Percentiles rank a stretch among this genome's conserved stretches.
Evolutionary conservation across 495 filamentous ascomycete species (phyloP).

Genomic region (Annulohypoxylon nitens): DNA sequence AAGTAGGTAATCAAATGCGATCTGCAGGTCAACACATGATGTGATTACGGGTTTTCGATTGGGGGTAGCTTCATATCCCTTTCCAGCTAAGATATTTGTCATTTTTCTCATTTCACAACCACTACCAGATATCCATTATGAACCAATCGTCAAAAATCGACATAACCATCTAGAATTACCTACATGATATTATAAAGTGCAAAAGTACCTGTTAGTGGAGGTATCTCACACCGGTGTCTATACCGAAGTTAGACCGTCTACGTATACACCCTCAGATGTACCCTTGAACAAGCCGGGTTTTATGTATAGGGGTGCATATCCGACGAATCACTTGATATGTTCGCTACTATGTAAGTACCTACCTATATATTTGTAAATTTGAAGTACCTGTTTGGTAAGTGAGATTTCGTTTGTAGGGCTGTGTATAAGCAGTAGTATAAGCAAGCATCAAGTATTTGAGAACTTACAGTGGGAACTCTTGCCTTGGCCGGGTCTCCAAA

Average conservation of each 20-base stretch:
- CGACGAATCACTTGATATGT: constrained; percentile 30
- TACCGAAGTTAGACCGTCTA: constrained; percentile 14
- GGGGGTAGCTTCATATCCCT: constrained; percentile 10
- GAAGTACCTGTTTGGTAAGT: background rate
- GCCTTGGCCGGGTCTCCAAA: background rate
- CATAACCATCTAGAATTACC: background rate
- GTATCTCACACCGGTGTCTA: background rate
- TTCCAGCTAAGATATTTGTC: constrained; percentile 25
- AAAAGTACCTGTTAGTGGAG: background rate
- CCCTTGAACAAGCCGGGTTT: constrained; percentile 1
- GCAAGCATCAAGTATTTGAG: no score
- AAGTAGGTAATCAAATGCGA: constrained; percentile 46
- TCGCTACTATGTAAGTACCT: background rate
- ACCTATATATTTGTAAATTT: constrained; percentile 3
- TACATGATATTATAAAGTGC: background rate
- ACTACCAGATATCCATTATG: background rate
- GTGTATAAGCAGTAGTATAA: background rate
- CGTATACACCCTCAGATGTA: background rate
- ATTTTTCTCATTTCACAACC: constrained; percentile 2
- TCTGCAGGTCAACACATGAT: constrained; percentile 44
- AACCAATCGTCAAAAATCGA: constrained; percentile 6
- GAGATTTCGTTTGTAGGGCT: background rate
- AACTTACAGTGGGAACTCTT: background rate
- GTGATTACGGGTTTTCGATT: constrained; percentile 17
- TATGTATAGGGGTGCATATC: constrained; percentile 19